Conservation (phyloP, 2,329 filamentous ascomycete species). For the Juglanconis oblonga region DNA sequence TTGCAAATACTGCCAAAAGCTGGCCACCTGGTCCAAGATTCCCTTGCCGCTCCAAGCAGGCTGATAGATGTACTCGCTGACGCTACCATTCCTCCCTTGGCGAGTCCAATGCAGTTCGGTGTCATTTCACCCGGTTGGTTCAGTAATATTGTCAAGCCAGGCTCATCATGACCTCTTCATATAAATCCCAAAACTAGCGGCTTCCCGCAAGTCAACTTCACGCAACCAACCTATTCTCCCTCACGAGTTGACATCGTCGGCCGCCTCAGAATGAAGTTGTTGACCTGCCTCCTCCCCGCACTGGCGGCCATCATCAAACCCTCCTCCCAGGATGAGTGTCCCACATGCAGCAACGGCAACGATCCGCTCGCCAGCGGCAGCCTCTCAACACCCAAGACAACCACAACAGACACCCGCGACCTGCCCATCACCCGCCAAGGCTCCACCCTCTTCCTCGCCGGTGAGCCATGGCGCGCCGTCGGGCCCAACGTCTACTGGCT, state of each 20-base stretch:
- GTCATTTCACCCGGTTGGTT: neutral
- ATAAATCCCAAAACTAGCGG: no score
- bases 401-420: constrained; percentile 16
- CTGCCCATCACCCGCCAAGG: constrained; percentile 33
- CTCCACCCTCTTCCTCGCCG: constrained; percentile 33
- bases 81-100: neutral
- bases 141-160: neutral
- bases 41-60: no score
- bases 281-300: neutral
- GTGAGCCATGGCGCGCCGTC: constrained; percentile 40
- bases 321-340: neutral
- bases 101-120: neutral
- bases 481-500: constrained; percentile 51
- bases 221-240: neutral
- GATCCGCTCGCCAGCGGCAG: no score
- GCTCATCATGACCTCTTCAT: neutral
- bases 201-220: no score
- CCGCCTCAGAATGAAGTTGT: neutral
- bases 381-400: no score
- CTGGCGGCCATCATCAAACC: neutral
- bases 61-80: no score
- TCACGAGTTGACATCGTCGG: neutral
- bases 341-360: no score
- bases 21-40: no score
- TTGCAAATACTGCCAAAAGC: no score